A percentile compares a stretch with the other conserved stretches of the same genome.
Evolutionary conservation across 2,329 filamentous ascomycete species (phyloP).

Genomic region (Corinectria fuckeliana): DNA sequence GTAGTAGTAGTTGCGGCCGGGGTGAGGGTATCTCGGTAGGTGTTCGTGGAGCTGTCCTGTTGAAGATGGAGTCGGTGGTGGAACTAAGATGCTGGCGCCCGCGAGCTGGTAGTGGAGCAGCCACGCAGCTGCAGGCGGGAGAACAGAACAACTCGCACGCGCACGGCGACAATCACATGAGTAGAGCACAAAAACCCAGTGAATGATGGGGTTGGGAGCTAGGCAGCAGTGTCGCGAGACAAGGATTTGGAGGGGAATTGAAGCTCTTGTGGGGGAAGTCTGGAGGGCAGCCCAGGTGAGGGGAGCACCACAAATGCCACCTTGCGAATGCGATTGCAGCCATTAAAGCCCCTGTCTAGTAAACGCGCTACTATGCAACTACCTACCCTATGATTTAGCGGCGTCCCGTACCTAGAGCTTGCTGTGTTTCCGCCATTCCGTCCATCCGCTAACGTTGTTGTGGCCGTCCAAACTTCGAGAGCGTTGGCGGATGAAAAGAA

Average conservation of each 20-base stretch:
- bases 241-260: no score
- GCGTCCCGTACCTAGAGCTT: neutral
- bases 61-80: neutral
- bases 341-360: neutral
- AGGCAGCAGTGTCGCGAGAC: no score
- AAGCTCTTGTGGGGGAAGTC: conserved; percentile 26
- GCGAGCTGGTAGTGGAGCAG: neutral
- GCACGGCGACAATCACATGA: neutral
- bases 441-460: neutral
- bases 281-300: conserved; percentile 12
- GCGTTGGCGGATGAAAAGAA: no score
- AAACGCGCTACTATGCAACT: no score
- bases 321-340: no score
- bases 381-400: neutral
- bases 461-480: no score
- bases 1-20: neutral
- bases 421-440: no score
- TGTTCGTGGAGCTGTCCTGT: conserved; percentile 2
- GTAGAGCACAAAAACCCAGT: neutral
- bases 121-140: neutral
- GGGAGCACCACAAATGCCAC: conserved; percentile 18
- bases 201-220: neutral
- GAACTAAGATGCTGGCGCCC: neutral
- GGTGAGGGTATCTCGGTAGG: neutral
- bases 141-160: neutral